phyloP scores from a whole-genome alignment of 2,329 filamentous ascomycete species.

The Pseudovirgaria hyperparasitica region DNA sequence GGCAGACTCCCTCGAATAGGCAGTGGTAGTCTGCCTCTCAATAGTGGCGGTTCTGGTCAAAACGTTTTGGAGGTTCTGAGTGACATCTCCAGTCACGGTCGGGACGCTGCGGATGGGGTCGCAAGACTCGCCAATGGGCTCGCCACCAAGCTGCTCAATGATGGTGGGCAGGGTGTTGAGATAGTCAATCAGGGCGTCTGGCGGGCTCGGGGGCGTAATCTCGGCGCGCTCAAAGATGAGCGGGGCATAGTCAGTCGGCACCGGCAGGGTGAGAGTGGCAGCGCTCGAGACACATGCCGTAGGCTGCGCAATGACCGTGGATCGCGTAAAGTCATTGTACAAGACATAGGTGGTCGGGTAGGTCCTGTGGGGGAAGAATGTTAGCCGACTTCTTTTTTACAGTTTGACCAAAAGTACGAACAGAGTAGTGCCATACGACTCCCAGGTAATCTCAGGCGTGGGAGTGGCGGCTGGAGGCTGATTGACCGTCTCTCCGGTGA shows the following conservation, averaged over 20 bases:
- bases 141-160: slow-evolving; percentile 14
- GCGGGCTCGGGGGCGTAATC: slow-evolving; percentile 14
- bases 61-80: slow-evolving; percentile 5
- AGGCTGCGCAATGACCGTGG: slow-evolving; percentile 11
- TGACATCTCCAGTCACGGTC: slow-evolving; percentile 2
- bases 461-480: slow-evolving; percentile 8
- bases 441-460: slow-evolving; percentile 14
- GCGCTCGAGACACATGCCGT: slow-evolving; percentile 12
- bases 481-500: slow-evolving; percentile 8
- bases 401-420: no score
- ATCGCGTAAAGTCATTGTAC: slow-evolving; percentile 17
- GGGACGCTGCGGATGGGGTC: slow-evolving; percentile 16
- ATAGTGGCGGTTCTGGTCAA: slow-evolving; percentile 4
- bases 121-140: slow-evolving; percentile 17
- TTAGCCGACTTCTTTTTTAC: not conserved
- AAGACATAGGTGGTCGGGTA: slow-evolving; percentile 19
- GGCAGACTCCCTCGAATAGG: slow-evolving; percentile 3
- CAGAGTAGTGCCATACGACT: slow-evolving; percentile 11
- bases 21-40: not conserved
- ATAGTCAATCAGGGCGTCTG: slow-evolving; percentile 16
- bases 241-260: slow-evolving; percentile 14
- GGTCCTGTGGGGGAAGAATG: slow-evolving; percentile 9
- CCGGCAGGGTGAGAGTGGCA: slow-evolving; percentile 10
- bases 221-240: slow-evolving; percentile 11
- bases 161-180: slow-evolving; percentile 18